These are phyloP conservation scores for Podospora didyma DNA, from an alignment of 495 filamentous ascomycete species.

Conservation along the genomic window DNA sequence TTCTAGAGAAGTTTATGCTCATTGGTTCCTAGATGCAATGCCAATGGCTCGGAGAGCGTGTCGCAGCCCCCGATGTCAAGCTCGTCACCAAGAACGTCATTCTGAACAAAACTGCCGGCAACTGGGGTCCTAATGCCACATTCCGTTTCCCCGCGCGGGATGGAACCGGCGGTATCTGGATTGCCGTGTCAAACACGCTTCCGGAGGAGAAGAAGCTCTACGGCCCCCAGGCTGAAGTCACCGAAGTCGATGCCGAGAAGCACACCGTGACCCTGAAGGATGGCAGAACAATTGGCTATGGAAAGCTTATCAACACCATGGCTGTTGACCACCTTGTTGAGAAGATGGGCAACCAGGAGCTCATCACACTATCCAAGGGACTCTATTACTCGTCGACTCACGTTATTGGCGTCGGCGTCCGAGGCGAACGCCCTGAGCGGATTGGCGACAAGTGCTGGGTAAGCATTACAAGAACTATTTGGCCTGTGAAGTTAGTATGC, in stretches of 20 bases:
- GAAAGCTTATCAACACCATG: constrained; percentile 95
- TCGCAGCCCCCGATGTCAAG: constrained; percentile 96
- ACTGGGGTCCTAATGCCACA: constrained; percentile 97
- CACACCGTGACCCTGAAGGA: constrained; percentile 80
- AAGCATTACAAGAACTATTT: constrained; percentile 24
- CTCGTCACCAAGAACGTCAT: constrained; percentile 90
- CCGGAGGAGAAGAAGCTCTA: constrained; percentile 88
- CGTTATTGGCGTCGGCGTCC: constrained; percentile 93
- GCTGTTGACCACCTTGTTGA: constrained; percentile 86
- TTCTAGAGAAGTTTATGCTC: background rate
- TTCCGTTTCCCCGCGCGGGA: constrained; percentile 97
- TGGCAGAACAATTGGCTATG: constrained; percentile 86
- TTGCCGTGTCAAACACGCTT: constrained; percentile 89
- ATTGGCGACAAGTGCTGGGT: constrained; percentile 99
- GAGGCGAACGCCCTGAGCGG: constrained; percentile 85
- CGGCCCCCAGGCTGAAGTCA: constrained; percentile 79
- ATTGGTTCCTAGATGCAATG: constrained; percentile 84
- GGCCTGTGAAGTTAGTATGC: background rate
- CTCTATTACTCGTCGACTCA: constrained; percentile 98
- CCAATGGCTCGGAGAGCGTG: constrained; percentile 96
- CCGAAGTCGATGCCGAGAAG: constrained; percentile 76
- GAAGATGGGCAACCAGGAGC: constrained; percentile 79
- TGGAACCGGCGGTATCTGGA: constrained; percentile 98
- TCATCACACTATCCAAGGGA: constrained; percentile 78
- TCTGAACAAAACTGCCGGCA: constrained; percentile 90